Conservation (phyloP, 345 rosid species). For the Chamaenerion angustifolium region DNA sequence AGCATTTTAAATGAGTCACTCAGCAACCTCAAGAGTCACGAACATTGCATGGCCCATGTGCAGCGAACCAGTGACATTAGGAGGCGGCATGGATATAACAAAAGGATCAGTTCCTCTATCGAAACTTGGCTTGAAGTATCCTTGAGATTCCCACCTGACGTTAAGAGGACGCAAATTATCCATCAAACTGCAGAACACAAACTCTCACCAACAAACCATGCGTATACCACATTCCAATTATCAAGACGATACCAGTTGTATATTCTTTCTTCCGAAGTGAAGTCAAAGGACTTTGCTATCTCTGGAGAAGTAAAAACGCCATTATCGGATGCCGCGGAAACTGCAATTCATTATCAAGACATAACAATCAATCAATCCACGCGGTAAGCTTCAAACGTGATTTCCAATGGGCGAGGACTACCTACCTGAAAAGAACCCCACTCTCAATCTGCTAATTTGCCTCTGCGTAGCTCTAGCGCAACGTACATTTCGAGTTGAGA, state of each 20-base stretch:
- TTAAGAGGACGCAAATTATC: not conserved
- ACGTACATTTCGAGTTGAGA: constrained; percentile 32
- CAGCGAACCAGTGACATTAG: constrained; percentile 91
- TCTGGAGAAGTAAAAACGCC: constrained; percentile 62
- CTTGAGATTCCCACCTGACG: constrained; percentile 95
- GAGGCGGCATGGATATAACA: constrained; percentile 95
- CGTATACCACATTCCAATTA: not conserved
- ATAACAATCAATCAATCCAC: not conserved
- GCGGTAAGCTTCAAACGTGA: not conserved
- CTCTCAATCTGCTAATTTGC: constrained; percentile 9
- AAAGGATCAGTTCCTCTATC: constrained; percentile 64
- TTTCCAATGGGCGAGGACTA: not conserved
- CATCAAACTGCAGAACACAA: not conserved
- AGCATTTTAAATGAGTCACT: constrained; percentile 2
- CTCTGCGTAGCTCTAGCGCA: constrained; percentile 16
- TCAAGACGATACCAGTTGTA: constrained; percentile 56
- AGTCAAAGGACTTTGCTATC: constrained; percentile 73
- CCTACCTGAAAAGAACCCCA: constrained; percentile 30
- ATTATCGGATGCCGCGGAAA: constrained; percentile 33
- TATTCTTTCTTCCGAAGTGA: constrained; percentile 74
- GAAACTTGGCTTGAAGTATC: constrained; percentile 66
- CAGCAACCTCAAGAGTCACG: constrained; percentile 83
- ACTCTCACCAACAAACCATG: not conserved
- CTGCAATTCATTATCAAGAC: constrained; percentile 19
- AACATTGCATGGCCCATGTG: constrained; percentile 99